Conservation (phyloP, 2,329 filamentous ascomycete species). For the Sporothrix inflata region DNA sequence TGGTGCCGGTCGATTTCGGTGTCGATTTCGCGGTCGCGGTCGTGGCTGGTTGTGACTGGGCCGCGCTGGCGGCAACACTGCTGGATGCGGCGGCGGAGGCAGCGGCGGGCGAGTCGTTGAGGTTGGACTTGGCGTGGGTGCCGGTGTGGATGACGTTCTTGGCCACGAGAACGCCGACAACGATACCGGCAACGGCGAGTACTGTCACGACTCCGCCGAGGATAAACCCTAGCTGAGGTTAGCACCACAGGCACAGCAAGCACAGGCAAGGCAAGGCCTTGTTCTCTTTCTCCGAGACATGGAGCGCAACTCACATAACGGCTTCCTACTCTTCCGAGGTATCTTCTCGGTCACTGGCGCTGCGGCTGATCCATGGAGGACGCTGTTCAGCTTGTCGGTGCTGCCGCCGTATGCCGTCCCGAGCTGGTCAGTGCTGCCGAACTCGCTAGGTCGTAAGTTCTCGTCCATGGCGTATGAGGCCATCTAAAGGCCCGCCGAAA, state of each 20-base stretch:
- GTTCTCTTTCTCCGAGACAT: not conserved
- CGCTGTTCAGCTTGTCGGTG: conserved; percentile 19
- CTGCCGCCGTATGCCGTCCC: conserved; percentile 21
- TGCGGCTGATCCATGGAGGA: not conserved
- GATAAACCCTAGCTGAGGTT: not conserved
- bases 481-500: not conserved
- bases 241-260: too few species aligned
- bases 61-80: not conserved
- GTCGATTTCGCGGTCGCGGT: not conserved
- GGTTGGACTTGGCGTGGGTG: not conserved
- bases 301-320: not conserved
- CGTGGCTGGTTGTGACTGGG: not conserved
- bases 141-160: conserved; percentile 23
- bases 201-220: not conserved
- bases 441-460: not conserved
- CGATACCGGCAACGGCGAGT: conserved; percentile 19
- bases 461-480: conserved; percentile 13
- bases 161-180: conserved; percentile 22
- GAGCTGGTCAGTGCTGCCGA: conserved; percentile 16
- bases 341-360: not conserved
- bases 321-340: conserved; percentile 11
- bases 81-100: not conserved
- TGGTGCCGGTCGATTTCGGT: not conserved
- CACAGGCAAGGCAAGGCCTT: not conserved
- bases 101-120: not conserved